Conservation (phyloP, 331 rosid species). For the Cucumis variabilis region DNA sequence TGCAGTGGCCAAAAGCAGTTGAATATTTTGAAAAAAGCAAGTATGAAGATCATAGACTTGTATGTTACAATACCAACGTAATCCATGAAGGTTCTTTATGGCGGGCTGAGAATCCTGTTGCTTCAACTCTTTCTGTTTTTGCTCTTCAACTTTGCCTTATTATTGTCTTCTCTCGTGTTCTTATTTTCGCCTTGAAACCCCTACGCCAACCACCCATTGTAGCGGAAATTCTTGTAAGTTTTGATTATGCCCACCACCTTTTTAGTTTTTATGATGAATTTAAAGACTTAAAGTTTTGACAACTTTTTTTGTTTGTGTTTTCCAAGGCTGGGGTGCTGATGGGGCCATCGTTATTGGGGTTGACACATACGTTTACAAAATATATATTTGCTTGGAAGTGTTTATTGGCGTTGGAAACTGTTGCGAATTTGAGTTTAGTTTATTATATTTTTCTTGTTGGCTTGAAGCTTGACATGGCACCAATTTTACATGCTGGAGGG, state of each 20-base stretch:
- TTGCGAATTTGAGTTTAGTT: constrained; percentile 56
- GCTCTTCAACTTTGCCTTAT: constrained; percentile 49
- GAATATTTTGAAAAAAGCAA: background rate
- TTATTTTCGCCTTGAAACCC: constrained; percentile 35
- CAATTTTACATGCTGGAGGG: constrained; percentile 43
- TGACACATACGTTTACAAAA: background rate
- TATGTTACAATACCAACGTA: constrained; percentile 22
- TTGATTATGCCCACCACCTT: background rate
- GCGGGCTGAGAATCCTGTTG: constrained; percentile 50
- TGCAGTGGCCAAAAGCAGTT: constrained; percentile 24
- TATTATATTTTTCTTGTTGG: constrained; percentile 75
- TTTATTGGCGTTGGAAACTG: constrained; percentile 51
- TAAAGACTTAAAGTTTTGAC: background rate
- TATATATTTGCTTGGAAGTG: constrained; percentile 35
- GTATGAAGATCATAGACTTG: background rate
- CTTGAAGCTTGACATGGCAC: constrained; percentile 57
- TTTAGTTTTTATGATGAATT: background rate
- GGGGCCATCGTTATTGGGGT: constrained; percentile 58
- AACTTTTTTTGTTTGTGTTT: background rate
- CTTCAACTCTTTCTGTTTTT: constrained; percentile 46
- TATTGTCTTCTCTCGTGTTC: constrained; percentile 47
- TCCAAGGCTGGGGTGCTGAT: constrained; percentile 60
- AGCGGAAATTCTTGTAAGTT: constrained; percentile 57
- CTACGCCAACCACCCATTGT: constrained; percentile 55
- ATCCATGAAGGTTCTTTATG: constrained; percentile 29